phyloP scores from a whole-genome alignment of 1,139 yeast genomes.

The Sugiyamaella pinicola region DNA sequence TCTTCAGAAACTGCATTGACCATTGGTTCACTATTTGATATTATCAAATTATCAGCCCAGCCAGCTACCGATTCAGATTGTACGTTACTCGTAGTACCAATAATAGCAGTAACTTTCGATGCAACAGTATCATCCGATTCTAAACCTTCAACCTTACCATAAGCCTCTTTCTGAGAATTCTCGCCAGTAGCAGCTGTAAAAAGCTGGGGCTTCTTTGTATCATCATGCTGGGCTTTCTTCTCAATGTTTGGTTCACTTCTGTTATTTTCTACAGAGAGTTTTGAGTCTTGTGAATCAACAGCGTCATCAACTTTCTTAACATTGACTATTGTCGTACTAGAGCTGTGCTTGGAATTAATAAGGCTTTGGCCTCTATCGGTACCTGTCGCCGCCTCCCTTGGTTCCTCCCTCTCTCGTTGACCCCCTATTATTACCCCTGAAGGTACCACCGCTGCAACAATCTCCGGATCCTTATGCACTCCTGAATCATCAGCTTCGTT shows the following conservation, averaged over 20 bases:
- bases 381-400: too few species aligned
- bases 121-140: neutral
- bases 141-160: constrained; percentile 5
- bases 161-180: constrained; percentile 9
- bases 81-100: neutral
- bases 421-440: neutral
- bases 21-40: too few species aligned
- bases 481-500: constrained; percentile 4
- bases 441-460: neutral
- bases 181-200: constrained; percentile 11
- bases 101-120: too few species aligned
- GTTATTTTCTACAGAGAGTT: neutral
- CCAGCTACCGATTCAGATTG: too few species aligned
- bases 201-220: constrained; percentile 9
- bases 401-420: neutral
- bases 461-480: constrained; percentile 5
- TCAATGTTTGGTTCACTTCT: neutral
- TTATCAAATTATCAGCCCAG: too few species aligned
- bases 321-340: too few species aligned
- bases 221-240: neutral
- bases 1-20: too few species aligned
- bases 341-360: too few species aligned
- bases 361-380: too few species aligned
- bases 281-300: neutral
- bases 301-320: too few species aligned